These are phyloP conservation scores for Penicillium sp. DNA, from an alignment of 2,329 filamentous ascomycete species.

Conservation along the genomic window DNA sequence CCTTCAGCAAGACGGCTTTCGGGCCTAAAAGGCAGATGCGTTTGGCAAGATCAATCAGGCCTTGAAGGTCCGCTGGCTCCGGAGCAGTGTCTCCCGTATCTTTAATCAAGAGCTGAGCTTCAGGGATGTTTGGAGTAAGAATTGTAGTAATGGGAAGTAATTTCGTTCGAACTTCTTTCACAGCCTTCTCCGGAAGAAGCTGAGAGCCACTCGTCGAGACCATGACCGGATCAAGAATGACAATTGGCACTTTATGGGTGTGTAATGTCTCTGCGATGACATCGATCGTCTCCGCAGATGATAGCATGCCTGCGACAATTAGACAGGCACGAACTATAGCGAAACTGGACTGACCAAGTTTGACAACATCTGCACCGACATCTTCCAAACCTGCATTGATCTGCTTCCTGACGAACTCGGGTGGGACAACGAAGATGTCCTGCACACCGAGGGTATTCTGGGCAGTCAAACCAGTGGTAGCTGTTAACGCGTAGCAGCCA, in stretches of 20 bases:
- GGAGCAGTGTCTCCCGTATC: conserved; percentile 34
- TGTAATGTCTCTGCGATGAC: conserved; percentile 61
- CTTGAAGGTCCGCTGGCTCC: conserved; percentile 54
- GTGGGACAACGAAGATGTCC: conserved; percentile 72
- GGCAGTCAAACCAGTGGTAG: conserved; percentile 89
- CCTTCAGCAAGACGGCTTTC: conserved; percentile 78
- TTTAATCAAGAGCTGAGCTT: conserved; percentile 42
- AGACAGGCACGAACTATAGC: conserved; percentile 1
- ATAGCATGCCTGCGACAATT: conserved; percentile 64
- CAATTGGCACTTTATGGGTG: conserved; percentile 51
- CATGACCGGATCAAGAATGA: conserved; percentile 89
- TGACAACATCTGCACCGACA: conserved; percentile 82
- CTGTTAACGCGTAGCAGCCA: conserved; percentile 92
- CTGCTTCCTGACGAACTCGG: conserved; percentile 73
- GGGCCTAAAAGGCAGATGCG: conserved; percentile 64
- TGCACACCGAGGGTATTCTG: conserved; percentile 85
- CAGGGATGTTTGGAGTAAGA: conserved; percentile 47
- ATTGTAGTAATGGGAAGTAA: conserved; percentile 43
- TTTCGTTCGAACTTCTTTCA: conserved; percentile 36
- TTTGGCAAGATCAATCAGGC: conserved; percentile 63
- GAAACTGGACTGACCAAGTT: conserved; percentile 66
- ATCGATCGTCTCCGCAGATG: conserved; percentile 62
- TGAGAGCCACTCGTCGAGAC: conserved; percentile 52
- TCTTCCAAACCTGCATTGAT: conserved; percentile 80
- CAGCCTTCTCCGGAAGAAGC: conserved; percentile 42